Evolutionary conservation across 2,329 filamentous ascomycete genomes (phyloP), one percentile per base, ranked within the genome.

Genomic region (Fusarium agapanthi): DNA sequence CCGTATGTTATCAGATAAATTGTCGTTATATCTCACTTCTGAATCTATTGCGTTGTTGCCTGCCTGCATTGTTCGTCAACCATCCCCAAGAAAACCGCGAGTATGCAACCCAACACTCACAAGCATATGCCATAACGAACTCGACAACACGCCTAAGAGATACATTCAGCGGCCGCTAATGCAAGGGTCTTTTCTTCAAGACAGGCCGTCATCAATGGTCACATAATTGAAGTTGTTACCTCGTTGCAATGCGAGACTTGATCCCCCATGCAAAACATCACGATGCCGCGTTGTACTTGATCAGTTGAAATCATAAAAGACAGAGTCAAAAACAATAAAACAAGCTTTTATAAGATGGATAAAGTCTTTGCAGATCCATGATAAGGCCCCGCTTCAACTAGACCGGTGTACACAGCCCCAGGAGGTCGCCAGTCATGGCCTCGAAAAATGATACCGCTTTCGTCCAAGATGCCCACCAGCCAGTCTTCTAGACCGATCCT

Each of bases 401-500:
- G 15, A 47, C 30, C 22, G 24, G 41, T n/a, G 28, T 59, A 58
- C 37, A 53, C 34, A 67, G 63, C 47, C 65, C 41, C 41, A 5
- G 30, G 43, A 56, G 35, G 45, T 61, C 56, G 44, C 43, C 67
- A 61, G 54, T 35, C 40, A 24, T 37, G 54, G 12, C 24, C 40
- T 67, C 56, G 68, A 66, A 71, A 40, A 53, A 71, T 71, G 50
- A 61, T 67, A 43, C 67, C 61, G 22, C 41, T 71, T 71, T 50
- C 45, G 56, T 62, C 51, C 13, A 62, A 45, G 35, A 37, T 61
- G 67, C 51, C 32, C 28, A 55, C 60, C 28, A 45, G 40, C 67
- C 22, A 40, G n/a, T 15, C 24, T 20, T 45, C 22, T 32, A 38
- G 47, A 48, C 26, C 18, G 26, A 34, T 38, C 11, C 35, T 44